Evolutionary conservation across 1,284 basidiomycete genomes (phyloP).

Genomic region (Naganishia cerealis): DNA sequence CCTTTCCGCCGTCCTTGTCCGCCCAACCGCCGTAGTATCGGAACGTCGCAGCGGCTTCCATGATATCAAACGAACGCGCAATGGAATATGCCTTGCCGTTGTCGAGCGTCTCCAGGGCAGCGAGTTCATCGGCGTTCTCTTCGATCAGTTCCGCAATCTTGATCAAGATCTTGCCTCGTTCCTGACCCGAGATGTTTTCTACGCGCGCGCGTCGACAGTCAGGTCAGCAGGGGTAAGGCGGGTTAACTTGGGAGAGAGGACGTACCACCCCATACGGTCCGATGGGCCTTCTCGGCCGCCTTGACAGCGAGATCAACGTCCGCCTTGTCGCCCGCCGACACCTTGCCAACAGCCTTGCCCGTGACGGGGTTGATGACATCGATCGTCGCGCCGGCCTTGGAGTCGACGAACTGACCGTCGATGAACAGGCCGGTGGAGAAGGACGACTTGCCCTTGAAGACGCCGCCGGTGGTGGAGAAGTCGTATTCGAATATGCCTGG

Average conservation of each 20-base stretch:
- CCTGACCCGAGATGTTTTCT: conserved; percentile 59
- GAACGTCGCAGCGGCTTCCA: conserved; percentile 66
- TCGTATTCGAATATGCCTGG: conserved; percentile 43
- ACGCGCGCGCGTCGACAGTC: too few species aligned
- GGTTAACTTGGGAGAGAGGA: too few species aligned
- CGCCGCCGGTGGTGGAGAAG: conserved; percentile 64
- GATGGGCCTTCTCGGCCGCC: conserved; percentile 74
- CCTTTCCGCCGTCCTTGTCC: conserved; percentile 82
- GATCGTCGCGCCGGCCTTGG: conserved; percentile 55
- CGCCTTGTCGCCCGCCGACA: conserved; percentile 64
- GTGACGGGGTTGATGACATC: conserved; percentile 73
- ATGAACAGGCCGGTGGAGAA: conserved; percentile 78
- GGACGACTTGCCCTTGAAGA: conserved; percentile 68
- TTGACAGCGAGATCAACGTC: conserved; percentile 76
- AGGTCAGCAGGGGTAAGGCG: too few species aligned
- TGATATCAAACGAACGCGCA: conserved; percentile 71
- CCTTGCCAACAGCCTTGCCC: conserved; percentile 67
- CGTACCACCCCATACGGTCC: conserved; percentile 67
- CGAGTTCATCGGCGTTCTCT: conserved; percentile 67
- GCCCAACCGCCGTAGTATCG: conserved; percentile 61
- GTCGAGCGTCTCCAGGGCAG: conserved; percentile 77
- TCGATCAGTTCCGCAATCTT: conserved; percentile 77
- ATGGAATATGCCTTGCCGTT: conserved; percentile 69
- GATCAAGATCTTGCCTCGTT: conserved; percentile 44
- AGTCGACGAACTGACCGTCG: conserved; percentile 71